Evolutionary conservation across 768 basidiomycete genomes (phyloP), one percentile per base, ranked within the genome.

Genomic region (Pleurotus pulmonarius): DNA sequence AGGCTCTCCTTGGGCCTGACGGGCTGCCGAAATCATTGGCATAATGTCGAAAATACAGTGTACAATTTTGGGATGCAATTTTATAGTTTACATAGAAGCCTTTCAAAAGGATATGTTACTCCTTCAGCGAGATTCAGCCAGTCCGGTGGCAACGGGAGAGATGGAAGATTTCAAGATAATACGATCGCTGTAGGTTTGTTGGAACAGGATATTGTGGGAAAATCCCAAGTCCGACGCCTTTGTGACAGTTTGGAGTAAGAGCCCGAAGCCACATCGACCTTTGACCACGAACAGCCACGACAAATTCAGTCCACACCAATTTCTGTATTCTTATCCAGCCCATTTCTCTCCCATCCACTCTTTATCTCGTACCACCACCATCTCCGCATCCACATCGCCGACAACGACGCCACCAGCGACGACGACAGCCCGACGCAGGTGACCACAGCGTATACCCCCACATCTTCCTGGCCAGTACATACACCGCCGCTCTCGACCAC

Each of bases 11-110:
- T 60, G 81, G 78, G 1, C 64, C 63, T 0, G 76, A 87, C 55
- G 96, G 96, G 3, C 62, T 89, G 45, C 94, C 95, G 0, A 85
- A 79, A 61, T 70, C 70, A 15, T 57, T 82, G 38, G 51, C 51
- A 4, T 53, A 39, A 20, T 44, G 20, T n/a, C 11, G 41, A n/a
- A 44, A 44, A 41, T 20, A 15, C 20, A 13, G 34, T 53, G 26
- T 41, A 20, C 18, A 22, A 53, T 12, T 18, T 22, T n/a, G n/a
- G 20, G 41, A 44, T 44, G 39, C 41, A 7, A 44, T 44, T 20
- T n/a, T 44, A 44, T 44, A 44, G n/a, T 20, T n/a, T n/a, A 44
- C n/a, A n/a, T 9, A 44, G 41, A 20, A n/a, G n/a, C 15, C n/a
- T 34, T 8, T 34, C 29, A 11, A 34, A 34, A 34, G 29, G 29